These are phyloP conservation scores for Umbellularia californica DNA, from an alignment of 164 flowering plant species.

Conservation along the genomic window DNA sequence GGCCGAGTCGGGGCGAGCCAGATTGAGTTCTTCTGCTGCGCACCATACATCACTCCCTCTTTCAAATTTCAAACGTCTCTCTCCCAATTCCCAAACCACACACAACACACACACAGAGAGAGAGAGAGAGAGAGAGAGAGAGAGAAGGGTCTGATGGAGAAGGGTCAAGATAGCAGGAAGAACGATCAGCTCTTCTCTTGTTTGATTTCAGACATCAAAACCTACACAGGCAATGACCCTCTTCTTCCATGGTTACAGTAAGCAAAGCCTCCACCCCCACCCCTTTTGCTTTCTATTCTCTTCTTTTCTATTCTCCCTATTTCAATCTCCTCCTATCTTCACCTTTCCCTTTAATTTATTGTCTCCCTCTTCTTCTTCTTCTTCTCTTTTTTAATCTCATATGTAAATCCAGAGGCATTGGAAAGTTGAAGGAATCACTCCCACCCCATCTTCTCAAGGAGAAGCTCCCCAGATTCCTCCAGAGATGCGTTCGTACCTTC, in stretches of 20 bases:
- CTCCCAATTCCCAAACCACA: no score
- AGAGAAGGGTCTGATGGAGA: conserved; percentile 18
- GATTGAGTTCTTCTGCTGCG: no score
- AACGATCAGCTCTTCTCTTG: conserved; percentile 49
- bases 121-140: no score
- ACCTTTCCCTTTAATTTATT: background rate
- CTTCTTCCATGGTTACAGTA: conserved; percentile 93
- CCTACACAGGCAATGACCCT: conserved; percentile 75
- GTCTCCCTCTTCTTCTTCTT: no score
- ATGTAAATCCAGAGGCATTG: conserved; percentile 57
- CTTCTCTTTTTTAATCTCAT: background rate
- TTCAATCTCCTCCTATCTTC: background rate
- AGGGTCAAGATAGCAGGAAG: background rate
- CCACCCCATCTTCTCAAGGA: conserved; percentile 55
- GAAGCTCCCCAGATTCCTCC: conserved; percentile 93
- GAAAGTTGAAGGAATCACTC: conserved; percentile 58
- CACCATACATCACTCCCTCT: no score
- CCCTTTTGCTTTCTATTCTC: background rate
- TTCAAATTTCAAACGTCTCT: no score
- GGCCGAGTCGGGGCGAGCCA: no score
- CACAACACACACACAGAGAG: no score
- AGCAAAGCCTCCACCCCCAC: conserved; percentile 7
- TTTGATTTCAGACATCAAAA: conserved; percentile 63
- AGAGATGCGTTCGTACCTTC: conserved; percentile 73
- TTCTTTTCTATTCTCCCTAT: conserved; percentile 9